Evolutionary conservation across 495 filamentous ascomycete species (phyloP), one percentile per base, ranked within the genome.

Genomic region (Penicillium maclennaniae): DNA sequence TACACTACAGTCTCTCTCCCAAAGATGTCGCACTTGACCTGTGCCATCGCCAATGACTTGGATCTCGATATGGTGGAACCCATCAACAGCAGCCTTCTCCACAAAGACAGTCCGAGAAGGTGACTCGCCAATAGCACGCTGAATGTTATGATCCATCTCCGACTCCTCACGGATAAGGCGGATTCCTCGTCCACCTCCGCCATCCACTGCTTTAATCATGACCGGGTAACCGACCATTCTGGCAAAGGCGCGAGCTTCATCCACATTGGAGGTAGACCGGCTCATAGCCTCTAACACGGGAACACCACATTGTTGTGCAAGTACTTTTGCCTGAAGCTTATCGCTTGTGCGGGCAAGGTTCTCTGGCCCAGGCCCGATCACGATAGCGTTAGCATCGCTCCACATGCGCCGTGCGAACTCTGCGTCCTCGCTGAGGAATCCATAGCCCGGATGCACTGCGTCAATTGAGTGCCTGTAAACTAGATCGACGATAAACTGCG

Each of bases 391-490:
- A 14, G 70, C 74, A 55, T 80, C 75, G 9, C 77, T 63, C 66
- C 70, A 78, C 75, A 82, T 78, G 17, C 73, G 70, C 15, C 53
- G 53, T 0, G 79, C 69, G 51, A 86, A 82, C 3, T 80, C 78
- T 14, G 76, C 63, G 47, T 73, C 82, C 58, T 86, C 83, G 23
- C 79, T 81, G 3, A 86, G 68, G 49, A 85, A 86, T 9, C 83
- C 83, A 67, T 86, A 86, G 0, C 83, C 83, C 0, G 83, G 82
- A 58, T 84, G 81, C 5, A 85, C 68, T 12, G 79, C 67, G 51
- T 85, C 78, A n/a, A 83, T 78, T 0, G 55, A 57, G 58, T 83
- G 62, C 41, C 77, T 67, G 50, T 74, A 72, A 6, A 51, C 77
- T 20, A 83, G 44, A 2, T 66, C 54, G 14, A 83, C 62, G 0